phyloP scores from a whole-genome alignment of 371 early-diverging fungal species.

The Mucor circinelloides region DNA sequence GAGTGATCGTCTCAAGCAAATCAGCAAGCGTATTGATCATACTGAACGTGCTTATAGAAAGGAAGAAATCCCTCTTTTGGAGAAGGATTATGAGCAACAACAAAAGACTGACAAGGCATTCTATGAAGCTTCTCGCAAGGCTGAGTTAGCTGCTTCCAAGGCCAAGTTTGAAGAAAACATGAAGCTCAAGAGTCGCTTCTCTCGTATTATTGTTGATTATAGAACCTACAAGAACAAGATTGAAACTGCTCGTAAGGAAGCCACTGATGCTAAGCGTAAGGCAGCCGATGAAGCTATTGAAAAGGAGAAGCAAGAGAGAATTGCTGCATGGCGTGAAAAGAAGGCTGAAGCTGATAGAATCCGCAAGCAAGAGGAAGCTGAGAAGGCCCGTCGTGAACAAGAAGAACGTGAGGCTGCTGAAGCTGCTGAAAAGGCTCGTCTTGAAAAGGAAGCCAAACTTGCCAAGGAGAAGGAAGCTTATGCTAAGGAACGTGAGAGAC shows the following conservation, averaged over 20 bases:
- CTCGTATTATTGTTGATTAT: slow-evolving; percentile 83
- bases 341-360: slow-evolving; percentile 42
- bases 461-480: slow-evolving; percentile 37
- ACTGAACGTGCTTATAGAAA: slow-evolving; percentile 96
- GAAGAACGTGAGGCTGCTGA: slow-evolving; percentile 27
- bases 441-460: slow-evolving; percentile 34
- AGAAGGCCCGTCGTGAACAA: slow-evolving; percentile 29
- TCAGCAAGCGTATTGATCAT: slow-evolving; percentile 87
- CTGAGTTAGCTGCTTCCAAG: slow-evolving; percentile 64
- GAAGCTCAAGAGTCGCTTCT: slow-evolving; percentile 74
- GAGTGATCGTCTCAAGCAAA: slow-evolving; percentile 69
- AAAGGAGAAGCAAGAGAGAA: slow-evolving; percentile 72
- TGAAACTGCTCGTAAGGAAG: slow-evolving; percentile 55
- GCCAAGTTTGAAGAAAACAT: slow-evolving; percentile 76
- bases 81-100: slow-evolving; percentile 90
- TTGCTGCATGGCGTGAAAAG: slow-evolving; percentile 56
- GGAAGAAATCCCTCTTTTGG: slow-evolving; percentile 91
- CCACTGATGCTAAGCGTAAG: slow-evolving; percentile 55
- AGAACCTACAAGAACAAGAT: slow-evolving; percentile 61
- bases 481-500: slow-evolving; percentile 31
- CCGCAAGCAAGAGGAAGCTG: slow-evolving; percentile 54
- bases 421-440: slow-evolving; percentile 33
- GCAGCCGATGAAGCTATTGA: slow-evolving; percentile 63
- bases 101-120: slow-evolving; percentile 80
- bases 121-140: slow-evolving; percentile 77